Evolutionary conservation across 306 rosid species (phyloP), one percentile per base, ranked within the genome.

Genomic region (Lathyrus aphaca): DNA sequence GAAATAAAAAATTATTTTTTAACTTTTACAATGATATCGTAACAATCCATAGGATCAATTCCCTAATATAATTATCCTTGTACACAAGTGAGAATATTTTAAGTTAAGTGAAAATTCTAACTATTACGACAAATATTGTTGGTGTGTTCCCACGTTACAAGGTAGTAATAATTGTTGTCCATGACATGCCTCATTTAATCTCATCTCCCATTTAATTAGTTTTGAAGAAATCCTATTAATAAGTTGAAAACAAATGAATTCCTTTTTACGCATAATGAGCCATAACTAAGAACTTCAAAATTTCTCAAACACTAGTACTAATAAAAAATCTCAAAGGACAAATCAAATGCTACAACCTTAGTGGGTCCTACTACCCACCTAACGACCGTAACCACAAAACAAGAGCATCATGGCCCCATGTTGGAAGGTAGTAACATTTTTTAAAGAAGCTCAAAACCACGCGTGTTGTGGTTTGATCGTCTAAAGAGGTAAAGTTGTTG

Each of bases 391-490:
- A 55, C 73, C 64, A 55, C 73, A 27, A 61, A 38, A 54, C 15
- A 54, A 68, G 29, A 10, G 13, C 12, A 25, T 25, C 15, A 37
- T 10, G 62, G 37, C 17, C 17, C 51, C 54, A 23, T 25, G 55
- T 53, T 50, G 38, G 23, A 54, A 64, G 48, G 59, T 53, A 42
- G 45, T 3, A 53, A 12, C 11, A 10, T 11, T 61, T 39, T 30
- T 62, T 39, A 18, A 66, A 32, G 5, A 35, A 38, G 40, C 53
- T 12, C 2, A 23, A 68, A 69, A 13, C 58, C 79, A 75, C 80
- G 78, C 78, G 71, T 75, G 81, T 65, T 70, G 55, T 72, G 70
- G 76, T 80, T 51, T 11, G 1, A 13, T n/a, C n/a, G 8, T 55
- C 73, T 72, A 54, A 69, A 4, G 21, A 11, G 35, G 21, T 35